Conservation (phyloP, 345 rosid genomes). For the Hirschfeldia incana region DNA sequence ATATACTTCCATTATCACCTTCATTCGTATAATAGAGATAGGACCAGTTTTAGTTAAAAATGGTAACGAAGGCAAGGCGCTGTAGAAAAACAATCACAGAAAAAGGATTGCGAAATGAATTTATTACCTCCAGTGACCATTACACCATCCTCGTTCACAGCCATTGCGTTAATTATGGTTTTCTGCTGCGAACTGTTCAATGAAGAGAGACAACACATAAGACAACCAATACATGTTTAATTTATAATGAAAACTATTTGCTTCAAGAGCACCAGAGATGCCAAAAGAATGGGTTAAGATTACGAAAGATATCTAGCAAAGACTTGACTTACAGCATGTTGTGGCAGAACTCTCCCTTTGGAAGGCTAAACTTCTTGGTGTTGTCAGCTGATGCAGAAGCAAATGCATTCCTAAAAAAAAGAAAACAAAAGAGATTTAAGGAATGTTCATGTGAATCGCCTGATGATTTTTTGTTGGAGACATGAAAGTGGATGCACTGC, state of each 20-base stretch:
- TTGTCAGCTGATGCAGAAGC: conserved; percentile 99
- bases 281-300: background rate
- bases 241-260: background rate
- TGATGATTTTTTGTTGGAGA: background rate
- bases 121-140: conserved; percentile 86
- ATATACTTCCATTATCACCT: conserved; percentile 98
- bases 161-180: conserved; percentile 92
- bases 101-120: background rate
- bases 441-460: background rate
- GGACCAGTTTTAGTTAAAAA: background rate
- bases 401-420: conserved; percentile 65
- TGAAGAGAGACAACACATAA: background rate
- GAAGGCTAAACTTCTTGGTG: conserved; percentile 86
- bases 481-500: background rate
- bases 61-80: background rate
- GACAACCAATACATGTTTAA: background rate
- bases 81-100: background rate
- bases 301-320: background rate
- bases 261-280: conserved; percentile 2
- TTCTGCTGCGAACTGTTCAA: conserved; percentile 92
- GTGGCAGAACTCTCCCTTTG: conserved; percentile 89
- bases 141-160: conserved; percentile 94
- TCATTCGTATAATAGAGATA: background rate
- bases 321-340: conserved; percentile 74
- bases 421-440: conserved; percentile 8